Percentiles rank a stretch among this genome's conserved stretches.
Evolutionary conservation across 805 yeast species (phyloP).

Genomic region (Hemisphaericaspora nanyangensis): DNA sequence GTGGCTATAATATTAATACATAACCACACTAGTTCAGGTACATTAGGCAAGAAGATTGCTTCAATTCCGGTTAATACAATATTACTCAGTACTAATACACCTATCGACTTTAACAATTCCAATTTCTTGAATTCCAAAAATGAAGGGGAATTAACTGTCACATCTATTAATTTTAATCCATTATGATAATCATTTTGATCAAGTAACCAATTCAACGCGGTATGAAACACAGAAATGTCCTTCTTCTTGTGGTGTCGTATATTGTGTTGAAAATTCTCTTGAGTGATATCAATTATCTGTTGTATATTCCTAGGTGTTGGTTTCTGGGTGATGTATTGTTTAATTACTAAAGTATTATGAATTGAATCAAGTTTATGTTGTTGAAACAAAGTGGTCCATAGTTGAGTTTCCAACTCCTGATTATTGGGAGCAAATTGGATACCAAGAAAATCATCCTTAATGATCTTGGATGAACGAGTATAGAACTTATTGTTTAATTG

Average conservation of each 20-base stretch:
- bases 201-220: conserved; percentile 17
- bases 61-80: conserved; percentile 17
- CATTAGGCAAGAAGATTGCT: conserved; percentile 13
- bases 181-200: conserved; percentile 24
- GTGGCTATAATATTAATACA: conserved; percentile 4
- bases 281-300: conserved; percentile 9
- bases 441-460: conserved; percentile 9
- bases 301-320: conserved; percentile 16
- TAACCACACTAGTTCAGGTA: conserved; percentile 12
- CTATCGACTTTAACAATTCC: neutral
- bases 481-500: conserved; percentile 10
- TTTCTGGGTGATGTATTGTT: conserved; percentile 13
- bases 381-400: conserved; percentile 9
- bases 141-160: conserved; percentile 14
- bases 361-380: neutral
- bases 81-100: neutral
- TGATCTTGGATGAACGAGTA: neutral
- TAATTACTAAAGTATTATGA: conserved; percentile 7
- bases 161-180: conserved; percentile 25
- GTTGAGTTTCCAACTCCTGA: conserved; percentile 12
- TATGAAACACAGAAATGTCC: conserved; percentile 8
- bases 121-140: conserved; percentile 8
- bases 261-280: conserved; percentile 1
- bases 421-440: conserved; percentile 12
- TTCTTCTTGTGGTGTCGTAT: neutral